phyloP scores from a whole-genome alignment of 768 basidiomycete species.

The Boletus subcaerulescens region DNA sequence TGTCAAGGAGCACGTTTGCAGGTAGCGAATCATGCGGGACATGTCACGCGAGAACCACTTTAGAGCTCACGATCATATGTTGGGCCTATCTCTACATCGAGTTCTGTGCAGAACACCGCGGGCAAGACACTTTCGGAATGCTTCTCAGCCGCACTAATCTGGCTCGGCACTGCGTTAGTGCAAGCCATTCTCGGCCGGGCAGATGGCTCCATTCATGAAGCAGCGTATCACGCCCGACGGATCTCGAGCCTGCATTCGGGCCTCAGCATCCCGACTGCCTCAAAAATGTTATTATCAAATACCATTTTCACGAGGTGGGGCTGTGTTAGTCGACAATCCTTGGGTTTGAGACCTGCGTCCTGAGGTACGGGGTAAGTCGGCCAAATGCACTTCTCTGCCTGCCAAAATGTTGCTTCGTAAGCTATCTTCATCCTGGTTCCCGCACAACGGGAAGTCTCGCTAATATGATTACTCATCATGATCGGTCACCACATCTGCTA shows the following conservation, averaged over 20 bases:
- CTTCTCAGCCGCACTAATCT: slow-evolving; percentile 28
- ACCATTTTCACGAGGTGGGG: slow-evolving; percentile 7
- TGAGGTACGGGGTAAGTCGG: slow-evolving; percentile 7
- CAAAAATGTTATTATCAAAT: slow-evolving; percentile 22
- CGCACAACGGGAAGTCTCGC: slow-evolving; percentile 15
- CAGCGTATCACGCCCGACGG: slow-evolving; percentile 12
- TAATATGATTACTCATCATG: slow-evolving; percentile 20
- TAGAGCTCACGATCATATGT: slow-evolving; percentile 24
- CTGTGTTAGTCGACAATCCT: slow-evolving; percentile 14
- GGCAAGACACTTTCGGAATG: slow-evolving; percentile 7
- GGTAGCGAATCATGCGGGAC: slow-evolving; percentile 16
- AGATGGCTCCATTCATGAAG: slow-evolving; percentile 12
- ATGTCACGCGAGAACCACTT: slow-evolving; percentile 16
- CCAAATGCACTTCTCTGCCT: slow-evolving; percentile 5
- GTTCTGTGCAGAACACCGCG: slow-evolving; percentile 3
- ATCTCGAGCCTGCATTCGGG: slow-evolving; percentile 17
- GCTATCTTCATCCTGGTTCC: slow-evolving; percentile 11
- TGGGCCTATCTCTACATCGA: slow-evolving; percentile 8
- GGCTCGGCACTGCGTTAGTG: slow-evolving; percentile 21
- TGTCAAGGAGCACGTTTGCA: slow-evolving; percentile 7
- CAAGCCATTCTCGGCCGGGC: slow-evolving; percentile 16
- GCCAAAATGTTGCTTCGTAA: slow-evolving; percentile 16
- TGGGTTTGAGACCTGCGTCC: not conserved
- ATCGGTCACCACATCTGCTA: slow-evolving; percentile 19
- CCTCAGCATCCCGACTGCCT: slow-evolving; percentile 22